Base-by-base conservation (phyloP, 106 monocot genomes). In the Acorus gramineus region DNA sequence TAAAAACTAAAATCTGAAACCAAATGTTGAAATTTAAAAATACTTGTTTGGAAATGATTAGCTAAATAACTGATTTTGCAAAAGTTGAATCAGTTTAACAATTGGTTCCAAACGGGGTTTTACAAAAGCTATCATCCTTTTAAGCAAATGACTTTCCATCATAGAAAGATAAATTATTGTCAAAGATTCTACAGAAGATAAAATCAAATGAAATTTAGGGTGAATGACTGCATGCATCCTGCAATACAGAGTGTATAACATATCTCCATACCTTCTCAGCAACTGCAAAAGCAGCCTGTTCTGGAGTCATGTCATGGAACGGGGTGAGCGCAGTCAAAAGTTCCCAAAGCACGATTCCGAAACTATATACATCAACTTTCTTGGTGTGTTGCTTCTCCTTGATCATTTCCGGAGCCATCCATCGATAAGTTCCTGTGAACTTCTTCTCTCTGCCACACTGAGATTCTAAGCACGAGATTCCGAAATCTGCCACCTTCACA, bases 401-500 rank as follows among this genome's bases (percentile, higher is more conserved):
- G 66, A 96, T 90, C 95, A 96, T 90, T 65, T 96, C 95, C n/a
- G 95, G 95, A 3, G 95, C 90, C 95, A 96, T 96, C 95, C 95
- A 96, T 11, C 95, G 74, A 42, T 90, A 96, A 42, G 95, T 96
- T 51, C 90, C 78, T 14, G 80, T 85, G 63, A 87, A 87, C 6
- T 90, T 86, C 59, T 83, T 90, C 2, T 76, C 71, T 48, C 72
- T 83, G 12, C 85, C 85, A 55, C 80, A 85, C 47, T 83, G 76
- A 45, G 84, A 80, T 68, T 96, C 95, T 49, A 77, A 60, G 69
- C 95, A 96, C 64, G 95, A 90, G 65, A 90, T 90, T 48, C 95
- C 95, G 73, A 96, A 96, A 78, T 96, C 95, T n/a, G 90, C 90
- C 42, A 96, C 78, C 66, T 87, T 96, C 11, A 90, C 95, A 2